phyloP scores from a whole-genome alignment of 495 filamentous ascomycete genomes.

The Copromyces sp. region DNA sequence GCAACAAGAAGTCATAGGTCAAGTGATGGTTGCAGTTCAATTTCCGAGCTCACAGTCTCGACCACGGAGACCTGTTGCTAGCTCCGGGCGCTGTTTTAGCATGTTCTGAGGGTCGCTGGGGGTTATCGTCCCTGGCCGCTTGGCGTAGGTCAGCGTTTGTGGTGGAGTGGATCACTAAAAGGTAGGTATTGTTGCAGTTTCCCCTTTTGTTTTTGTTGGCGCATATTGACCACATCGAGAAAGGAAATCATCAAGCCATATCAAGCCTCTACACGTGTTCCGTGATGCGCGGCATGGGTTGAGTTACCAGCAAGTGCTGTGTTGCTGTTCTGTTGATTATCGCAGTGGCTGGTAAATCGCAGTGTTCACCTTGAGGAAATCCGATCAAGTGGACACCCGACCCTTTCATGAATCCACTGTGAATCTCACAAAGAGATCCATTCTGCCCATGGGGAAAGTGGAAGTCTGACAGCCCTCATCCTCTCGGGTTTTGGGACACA shows the following conservation, averaged over 20 bases:
- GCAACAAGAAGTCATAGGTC: neutral
- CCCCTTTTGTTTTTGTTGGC: neutral
- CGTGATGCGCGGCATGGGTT: neutral
- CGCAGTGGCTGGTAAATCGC: neutral
- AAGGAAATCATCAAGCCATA: neutral
- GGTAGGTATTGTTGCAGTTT: neutral
- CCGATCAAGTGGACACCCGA: neutral
- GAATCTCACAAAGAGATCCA: neutral
- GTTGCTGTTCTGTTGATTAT: neutral
- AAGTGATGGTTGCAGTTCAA: neutral
- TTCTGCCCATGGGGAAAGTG: neutral
- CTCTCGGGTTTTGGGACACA: neutral
- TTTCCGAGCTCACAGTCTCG: neutral
- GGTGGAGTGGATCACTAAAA: neutral
- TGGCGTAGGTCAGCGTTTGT: neutral
- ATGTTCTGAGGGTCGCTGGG: neutral
- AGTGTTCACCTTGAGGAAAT: neutral
- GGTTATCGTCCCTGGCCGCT: neutral
- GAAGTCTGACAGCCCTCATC: neutral
- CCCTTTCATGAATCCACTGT: neutral
- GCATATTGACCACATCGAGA: neutral
- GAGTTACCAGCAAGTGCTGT: neutral
- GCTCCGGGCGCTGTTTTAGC: neutral
- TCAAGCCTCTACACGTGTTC: neutral
- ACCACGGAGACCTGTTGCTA: neutral